A percentile compares a stretch with the other conserved stretches of the same genome.
These are phyloP conservation scores for Thuja plicata DNA, from an alignment of 83 land plant species.

Conservation along the genomic window DNA sequence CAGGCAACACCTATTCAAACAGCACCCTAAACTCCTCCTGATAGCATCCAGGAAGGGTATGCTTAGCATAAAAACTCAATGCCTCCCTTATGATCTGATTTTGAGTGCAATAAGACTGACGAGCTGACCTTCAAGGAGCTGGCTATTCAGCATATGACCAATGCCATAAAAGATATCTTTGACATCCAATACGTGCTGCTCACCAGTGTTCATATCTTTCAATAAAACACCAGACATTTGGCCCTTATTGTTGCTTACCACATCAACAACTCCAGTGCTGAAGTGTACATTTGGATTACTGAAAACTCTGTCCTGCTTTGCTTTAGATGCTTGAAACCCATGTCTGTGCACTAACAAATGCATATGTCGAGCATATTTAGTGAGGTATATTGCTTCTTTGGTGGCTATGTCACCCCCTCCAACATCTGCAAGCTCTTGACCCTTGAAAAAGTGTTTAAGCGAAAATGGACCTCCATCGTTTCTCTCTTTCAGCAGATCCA, in stretches of 20 bases:
- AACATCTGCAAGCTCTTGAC: slow-evolving; percentile 92
- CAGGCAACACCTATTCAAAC: too few relatives aligned
- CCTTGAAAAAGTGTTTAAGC: too few relatives aligned
- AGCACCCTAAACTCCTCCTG: too few relatives aligned
- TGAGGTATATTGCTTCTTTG: slow-evolving; percentile 89
- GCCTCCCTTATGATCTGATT: too few relatives aligned
- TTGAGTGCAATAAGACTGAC: too few relatives aligned
- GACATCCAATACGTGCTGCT: slow-evolving; percentile 68
- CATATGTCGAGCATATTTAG: slow-evolving; percentile 96
- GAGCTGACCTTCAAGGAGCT: slow-evolving; percentile 64
- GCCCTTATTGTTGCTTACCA: slow-evolving; percentile 76
- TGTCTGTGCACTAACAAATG: slow-evolving; percentile 82
- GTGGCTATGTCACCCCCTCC: slow-evolving; percentile 99
- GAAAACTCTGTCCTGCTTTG: slow-evolving; percentile 95
- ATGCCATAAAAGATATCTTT: slow-evolving; percentile 95
- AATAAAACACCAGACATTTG: slow-evolving; percentile 86
- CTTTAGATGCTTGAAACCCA: slow-evolving; percentile 86
- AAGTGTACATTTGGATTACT: slow-evolving; percentile 92
- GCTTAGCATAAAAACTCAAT: too few relatives aligned
- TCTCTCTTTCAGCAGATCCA: too few relatives aligned
- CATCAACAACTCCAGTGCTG: slow-evolving; percentile 81
- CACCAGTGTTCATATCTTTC: slow-evolving; percentile 47
- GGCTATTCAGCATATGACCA: slow-evolving; percentile 91
- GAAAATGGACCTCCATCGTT: too few relatives aligned
- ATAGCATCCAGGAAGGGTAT: too few relatives aligned